Evolutionary conservation across 2,329 filamentous ascomycete species (phyloP).

Genomic region (Colletotrichum higginsianum): DNA sequence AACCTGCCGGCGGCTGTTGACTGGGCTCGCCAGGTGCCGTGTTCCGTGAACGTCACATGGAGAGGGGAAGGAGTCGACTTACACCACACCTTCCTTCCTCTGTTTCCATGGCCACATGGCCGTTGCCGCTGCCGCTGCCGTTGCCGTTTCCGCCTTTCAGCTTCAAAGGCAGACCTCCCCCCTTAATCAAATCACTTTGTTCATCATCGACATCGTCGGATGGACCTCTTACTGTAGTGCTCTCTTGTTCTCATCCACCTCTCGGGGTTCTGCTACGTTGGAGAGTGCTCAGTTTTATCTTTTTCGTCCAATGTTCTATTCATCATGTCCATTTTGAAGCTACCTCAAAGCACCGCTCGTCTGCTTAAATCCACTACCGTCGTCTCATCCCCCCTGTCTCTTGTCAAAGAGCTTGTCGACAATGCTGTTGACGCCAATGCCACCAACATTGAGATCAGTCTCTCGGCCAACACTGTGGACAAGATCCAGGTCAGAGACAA

Average conservation of each 20-base stretch:
- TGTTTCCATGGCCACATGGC: neutral
- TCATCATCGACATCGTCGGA: neutral
- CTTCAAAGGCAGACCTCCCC: neutral
- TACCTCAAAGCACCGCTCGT: constrained; percentile 65
- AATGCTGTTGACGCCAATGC: constrained; percentile 83
- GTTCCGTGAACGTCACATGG: neutral
- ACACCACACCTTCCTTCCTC: neutral
- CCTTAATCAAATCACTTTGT: neutral
- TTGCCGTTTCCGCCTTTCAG: constrained; percentile 2
- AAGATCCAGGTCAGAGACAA: constrained; percentile 81
- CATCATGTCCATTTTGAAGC: constrained; percentile 64
- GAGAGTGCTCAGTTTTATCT: neutral
- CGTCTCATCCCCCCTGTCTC: constrained; percentile 70
- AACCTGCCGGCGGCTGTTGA: neutral
- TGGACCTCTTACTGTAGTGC: neutral
- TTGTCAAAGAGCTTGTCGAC: constrained; percentile 84
- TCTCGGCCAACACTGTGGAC: constrained; percentile 77
- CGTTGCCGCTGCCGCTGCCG: constrained; percentile 14
- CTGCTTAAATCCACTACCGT: constrained; percentile 74
- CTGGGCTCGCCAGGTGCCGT: constrained; percentile 6
- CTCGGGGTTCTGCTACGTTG: neutral
- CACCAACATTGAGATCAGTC: constrained; percentile 74
- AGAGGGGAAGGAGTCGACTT: neutral
- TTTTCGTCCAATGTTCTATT: neutral
- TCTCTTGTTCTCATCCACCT: neutral